Base-by-base conservation (phyloP, 257 asterid genomes). In the Echium plantagineum region DNA sequence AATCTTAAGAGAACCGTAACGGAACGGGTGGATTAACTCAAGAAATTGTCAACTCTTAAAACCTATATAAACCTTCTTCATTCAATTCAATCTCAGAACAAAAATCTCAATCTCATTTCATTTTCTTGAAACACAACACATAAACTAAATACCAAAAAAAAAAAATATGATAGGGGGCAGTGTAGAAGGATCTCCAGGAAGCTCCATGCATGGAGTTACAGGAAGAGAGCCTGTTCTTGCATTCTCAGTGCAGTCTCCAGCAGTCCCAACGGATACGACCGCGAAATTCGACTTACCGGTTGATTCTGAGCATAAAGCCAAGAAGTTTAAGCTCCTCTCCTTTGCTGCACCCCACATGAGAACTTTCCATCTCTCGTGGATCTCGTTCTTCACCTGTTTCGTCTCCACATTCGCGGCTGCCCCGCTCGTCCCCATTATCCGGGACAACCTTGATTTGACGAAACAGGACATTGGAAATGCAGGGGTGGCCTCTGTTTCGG, bases 201-300 rank as follows among this genome's bases (percentile, higher is more conserved):
- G 81, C 55, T 86, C 95, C 24, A 76, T 85, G 94, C 94, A 85
- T 64, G 90, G 90, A 57, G 87, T 82, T 0, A 85, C 94, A 0
- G 89, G 87, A 22, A 67, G 79, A 58, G 94, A 85, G 54, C 83
- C 81, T 1, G 82, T 76, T 16, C 73, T 68, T 26, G 72, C 74
- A 3, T 68, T 75, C 62, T 67, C 68, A 9, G 60, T 58, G 10
- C 55, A 61, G 6, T 64, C 86, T 0, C 78, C 86, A 6, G 62
- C 66, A 28, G 86, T 75, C 7, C 82, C 86, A 0, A 69, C 80
- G 0, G 86, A 83, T 3, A 56, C 76, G 0, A 71, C 82, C 0
- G 86, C 90, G 0, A 73, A 80, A 18, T 83, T 83, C 51, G 80
- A 70, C 5, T 52, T 83, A n/a, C 86, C 90, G 0, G 90, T 83